Conservation (phyloP, 176 grass and related monocot genomes). For the Triticum timopheevii region DNA sequence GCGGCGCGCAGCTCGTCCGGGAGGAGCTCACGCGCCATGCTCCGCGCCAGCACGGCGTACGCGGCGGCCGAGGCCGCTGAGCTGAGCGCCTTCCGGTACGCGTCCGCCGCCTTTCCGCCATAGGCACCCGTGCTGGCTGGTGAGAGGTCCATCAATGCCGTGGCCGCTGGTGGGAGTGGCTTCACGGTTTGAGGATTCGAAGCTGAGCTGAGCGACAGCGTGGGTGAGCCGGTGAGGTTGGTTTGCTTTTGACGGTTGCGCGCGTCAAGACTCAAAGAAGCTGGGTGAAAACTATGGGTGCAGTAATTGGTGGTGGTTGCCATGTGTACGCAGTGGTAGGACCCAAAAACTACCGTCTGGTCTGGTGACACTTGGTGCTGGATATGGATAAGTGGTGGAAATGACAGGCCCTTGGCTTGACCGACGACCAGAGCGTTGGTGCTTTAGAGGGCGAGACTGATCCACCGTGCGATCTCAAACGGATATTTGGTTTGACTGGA, state of each 20-base stretch:
- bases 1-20: constrained; percentile 33
- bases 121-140: neutral
- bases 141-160: constrained; percentile 10
- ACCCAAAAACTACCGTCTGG: too few species aligned
- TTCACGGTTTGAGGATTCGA: neutral
- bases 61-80: constrained; percentile 39
- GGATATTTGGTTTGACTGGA: too few species aligned
- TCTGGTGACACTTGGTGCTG: too few species aligned
- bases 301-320: too few species aligned
- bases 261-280: too few species aligned
- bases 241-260: neutral
- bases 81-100: constrained; percentile 35
- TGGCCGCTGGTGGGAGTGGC: neutral
- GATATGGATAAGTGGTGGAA: too few species aligned
- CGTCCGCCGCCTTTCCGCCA: constrained; percentile 12
- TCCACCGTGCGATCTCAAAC: too few species aligned
- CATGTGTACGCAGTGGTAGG: too few species aligned
- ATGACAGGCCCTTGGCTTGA: too few species aligned
- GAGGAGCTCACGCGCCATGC: constrained; percentile 38
- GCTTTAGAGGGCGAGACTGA: too few species aligned
- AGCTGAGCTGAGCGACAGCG: neutral
- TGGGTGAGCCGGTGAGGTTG: neutral
- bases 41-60: constrained; percentile 38
- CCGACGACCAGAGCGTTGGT: too few species aligned
- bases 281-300: too few species aligned